These are phyloP conservation scores for Sclerotinia subarctica DNA, from an alignment of 2,329 filamentous ascomycete genomes.

Conservation along the genomic window DNA sequence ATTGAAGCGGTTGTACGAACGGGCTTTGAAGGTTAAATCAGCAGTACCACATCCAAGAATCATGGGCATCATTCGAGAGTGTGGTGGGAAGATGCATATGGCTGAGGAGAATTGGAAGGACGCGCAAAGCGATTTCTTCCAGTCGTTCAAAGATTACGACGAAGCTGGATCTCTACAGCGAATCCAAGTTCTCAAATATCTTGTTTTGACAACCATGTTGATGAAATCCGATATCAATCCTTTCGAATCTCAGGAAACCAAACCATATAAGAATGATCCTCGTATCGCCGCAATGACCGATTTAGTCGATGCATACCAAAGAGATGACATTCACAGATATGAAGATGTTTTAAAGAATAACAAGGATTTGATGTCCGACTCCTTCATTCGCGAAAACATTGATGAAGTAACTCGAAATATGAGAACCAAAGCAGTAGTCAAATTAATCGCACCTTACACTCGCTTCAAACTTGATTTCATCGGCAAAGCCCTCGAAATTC, in stretches of 20 bases:
- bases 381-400: slow-evolving; percentile 98
- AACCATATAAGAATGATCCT: slow-evolving; percentile 94
- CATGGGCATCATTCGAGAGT: slow-evolving; percentile 98
- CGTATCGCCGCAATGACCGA: slow-evolving; percentile 97
- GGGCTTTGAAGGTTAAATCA: slow-evolving; percentile 88
- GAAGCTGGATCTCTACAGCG: slow-evolving; percentile 94
- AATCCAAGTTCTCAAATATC: slow-evolving; percentile 95
- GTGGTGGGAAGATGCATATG: slow-evolving; percentile 99
- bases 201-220: slow-evolving; percentile 94
- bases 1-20: slow-evolving; percentile 87
- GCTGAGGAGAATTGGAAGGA: slow-evolving; percentile 99
- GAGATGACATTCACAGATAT: slow-evolving; percentile 89
- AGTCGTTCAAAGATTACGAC: slow-evolving; percentile 98
- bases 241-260: slow-evolving; percentile 97
- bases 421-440: slow-evolving; percentile 91
- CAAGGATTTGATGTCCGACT: slow-evolving; percentile 82
- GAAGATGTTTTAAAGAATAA: slow-evolving; percentile 84
- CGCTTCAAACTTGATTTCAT: slow-evolving; percentile 87
- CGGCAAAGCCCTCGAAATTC: slow-evolving; percentile 82
- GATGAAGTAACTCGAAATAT: slow-evolving; percentile 98
- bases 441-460: slow-evolving; percentile 91
- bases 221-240: slow-evolving; percentile 99
- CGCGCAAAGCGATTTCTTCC: slow-evolving; percentile 96
- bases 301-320: slow-evolving; percentile 92
- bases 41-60: slow-evolving; percentile 98